Evolutionary conservation across 2,329 filamentous ascomycete species (phyloP).

Genomic region (Venturiaceae sp.): DNA sequence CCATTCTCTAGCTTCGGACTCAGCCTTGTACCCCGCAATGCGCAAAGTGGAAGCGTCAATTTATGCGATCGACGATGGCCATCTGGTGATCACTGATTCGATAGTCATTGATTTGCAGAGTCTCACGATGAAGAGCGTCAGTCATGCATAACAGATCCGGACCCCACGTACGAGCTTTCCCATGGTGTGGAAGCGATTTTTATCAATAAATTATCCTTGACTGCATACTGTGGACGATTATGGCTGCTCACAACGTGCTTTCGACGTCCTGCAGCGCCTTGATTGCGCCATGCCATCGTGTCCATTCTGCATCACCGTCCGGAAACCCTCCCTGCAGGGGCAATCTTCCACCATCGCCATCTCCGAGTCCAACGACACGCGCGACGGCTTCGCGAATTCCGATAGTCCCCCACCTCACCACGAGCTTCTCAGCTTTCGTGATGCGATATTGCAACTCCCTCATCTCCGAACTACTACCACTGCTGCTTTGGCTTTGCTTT

Average conservation of each 20-base stretch:
- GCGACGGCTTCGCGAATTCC: conserved; percentile 57
- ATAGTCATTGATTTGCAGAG: not conserved
- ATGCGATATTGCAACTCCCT: conserved; percentile 48
- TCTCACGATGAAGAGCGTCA: not conserved
- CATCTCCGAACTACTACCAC: not conserved
- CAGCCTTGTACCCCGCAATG: not conserved
- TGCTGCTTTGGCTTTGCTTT: not conserved
- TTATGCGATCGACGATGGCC: not conserved
- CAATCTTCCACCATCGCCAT: conserved; percentile 48
- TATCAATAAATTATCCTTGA: not conserved
- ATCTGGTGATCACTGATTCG: not conserved
- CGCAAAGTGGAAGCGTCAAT: not conserved
- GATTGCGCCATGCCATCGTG: conserved; percentile 19
- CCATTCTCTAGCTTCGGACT: not conserved
- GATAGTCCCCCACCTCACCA: conserved; percentile 50
- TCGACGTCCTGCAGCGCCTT: conserved; percentile 4
- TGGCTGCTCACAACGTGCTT: not conserved
- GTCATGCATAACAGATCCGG: not conserved
- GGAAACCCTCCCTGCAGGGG: conserved; percentile 50
- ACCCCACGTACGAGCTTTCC: not conserved
- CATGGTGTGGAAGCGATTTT: not conserved
- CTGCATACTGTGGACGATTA: not conserved
- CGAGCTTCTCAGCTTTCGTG: conserved; percentile 51
- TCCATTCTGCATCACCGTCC: conserved; percentile 48
- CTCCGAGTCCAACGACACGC: conserved; percentile 47